Evolutionary conservation across 345 rosid genomes (phyloP).

Genomic region (Eucalyptus polyanthemos): DNA sequence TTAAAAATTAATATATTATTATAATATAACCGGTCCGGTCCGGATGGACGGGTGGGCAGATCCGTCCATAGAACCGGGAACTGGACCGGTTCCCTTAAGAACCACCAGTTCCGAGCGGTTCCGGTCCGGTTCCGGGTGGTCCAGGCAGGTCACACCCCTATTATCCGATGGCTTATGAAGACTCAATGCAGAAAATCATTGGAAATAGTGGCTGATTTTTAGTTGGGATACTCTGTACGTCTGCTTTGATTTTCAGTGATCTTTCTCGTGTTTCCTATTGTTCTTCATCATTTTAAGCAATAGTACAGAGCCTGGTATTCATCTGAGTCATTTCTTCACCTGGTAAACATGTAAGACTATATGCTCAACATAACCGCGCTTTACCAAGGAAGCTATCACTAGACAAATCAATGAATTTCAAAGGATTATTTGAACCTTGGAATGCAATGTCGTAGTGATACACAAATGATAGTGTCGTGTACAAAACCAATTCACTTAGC

Average conservation of each 20-base stretch:
- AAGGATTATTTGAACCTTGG: neutral
- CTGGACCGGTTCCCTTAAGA: too few relatives aligned
- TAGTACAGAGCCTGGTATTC: neutral
- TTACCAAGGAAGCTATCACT: neutral
- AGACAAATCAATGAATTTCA: neutral
- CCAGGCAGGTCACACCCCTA: accelerated
- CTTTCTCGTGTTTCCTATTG: neutral
- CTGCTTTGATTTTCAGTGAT: neutral
- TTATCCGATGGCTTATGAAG: neutral
- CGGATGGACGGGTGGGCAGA: accelerated
- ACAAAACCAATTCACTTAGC: too few relatives aligned
- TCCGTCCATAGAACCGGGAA: too few relatives aligned
- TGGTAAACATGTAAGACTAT: neutral
- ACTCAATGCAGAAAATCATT: neutral
- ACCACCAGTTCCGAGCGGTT: accelerated
- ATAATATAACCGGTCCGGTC: too few relatives aligned
- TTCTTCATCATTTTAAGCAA: neutral
- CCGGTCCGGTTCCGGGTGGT: accelerated
- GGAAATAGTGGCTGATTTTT: neutral
- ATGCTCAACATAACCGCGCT: neutral
- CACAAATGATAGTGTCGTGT: too few relatives aligned
- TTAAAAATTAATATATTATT: too few relatives aligned
- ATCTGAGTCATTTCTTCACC: neutral
- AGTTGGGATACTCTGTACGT: neutral
- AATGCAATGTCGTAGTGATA: neutral